Conservation (phyloP, 2,329 filamentous ascomycete species). For the Acrodontium crateriforme region DNA sequence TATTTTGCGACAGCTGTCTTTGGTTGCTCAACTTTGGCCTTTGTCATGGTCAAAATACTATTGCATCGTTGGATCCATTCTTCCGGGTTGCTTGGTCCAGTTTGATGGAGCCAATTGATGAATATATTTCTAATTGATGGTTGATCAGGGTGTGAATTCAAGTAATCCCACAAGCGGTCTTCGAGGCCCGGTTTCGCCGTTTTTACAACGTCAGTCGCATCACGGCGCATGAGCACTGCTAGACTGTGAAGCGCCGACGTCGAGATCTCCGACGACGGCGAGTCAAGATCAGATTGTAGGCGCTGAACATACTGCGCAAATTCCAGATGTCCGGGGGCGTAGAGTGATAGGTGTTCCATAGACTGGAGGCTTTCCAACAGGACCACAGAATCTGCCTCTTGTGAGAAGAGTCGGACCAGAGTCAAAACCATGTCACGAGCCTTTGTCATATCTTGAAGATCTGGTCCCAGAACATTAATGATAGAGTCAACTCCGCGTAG, state of each 20-base stretch:
- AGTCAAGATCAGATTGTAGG: conserved; percentile 64
- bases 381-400: conserved; percentile 52
- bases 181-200: conserved; percentile 69
- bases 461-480: conserved; percentile 90
- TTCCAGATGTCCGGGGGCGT: conserved; percentile 76
- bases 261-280: conserved; percentile 52
- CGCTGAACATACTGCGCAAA: conserved; percentile 71
- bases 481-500: conserved; percentile 85
- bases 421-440: conserved; percentile 85
- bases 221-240: conserved; percentile 88
- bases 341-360: conserved; percentile 80
- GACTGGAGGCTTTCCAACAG: conserved; percentile 68
- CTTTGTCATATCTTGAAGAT: conserved; percentile 83
- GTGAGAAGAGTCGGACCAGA: conserved; percentile 66
- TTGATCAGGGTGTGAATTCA: conserved; percentile 65
- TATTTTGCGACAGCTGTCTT: conserved; percentile 27
- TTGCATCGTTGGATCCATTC: conserved; percentile 87
- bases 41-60: conserved; percentile 74
- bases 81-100: conserved; percentile 62
- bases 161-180: conserved; percentile 78
- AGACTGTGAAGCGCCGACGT: conserved; percentile 73
- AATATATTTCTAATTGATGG: conserved; percentile 76
- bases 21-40: conserved; percentile 47
- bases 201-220: conserved; percentile 67
- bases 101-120: conserved; percentile 85